phyloP scores from a whole-genome alignment of 2,329 filamentous ascomycete species.

The Pseudogymnoascus sp. region DNA sequence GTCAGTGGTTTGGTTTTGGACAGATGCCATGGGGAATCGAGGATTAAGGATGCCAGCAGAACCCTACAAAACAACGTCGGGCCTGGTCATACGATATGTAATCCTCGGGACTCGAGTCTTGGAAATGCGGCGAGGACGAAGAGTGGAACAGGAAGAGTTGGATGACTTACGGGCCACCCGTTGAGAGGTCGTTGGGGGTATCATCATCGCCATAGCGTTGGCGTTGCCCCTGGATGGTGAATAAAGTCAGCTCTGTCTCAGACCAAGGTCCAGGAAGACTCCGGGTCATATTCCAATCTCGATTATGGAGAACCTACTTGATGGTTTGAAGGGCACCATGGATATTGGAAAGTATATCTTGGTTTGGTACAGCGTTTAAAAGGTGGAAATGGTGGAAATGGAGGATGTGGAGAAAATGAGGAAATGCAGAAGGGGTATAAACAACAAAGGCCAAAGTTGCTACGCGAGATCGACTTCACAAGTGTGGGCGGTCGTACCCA shows the following conservation, averaged over 20 bases:
- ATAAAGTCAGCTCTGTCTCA: background rate
- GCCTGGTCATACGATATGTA: background rate
- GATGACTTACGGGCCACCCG: background rate
- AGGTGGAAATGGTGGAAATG: no score
- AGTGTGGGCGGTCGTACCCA: background rate
- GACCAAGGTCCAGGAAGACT: background rate
- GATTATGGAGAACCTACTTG: background rate
- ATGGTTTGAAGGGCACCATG: no score
- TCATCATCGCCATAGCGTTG: background rate
- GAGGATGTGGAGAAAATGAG: background rate
- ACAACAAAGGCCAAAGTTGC: conserved; percentile 3
- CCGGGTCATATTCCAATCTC: background rate
- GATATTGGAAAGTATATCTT: no score
- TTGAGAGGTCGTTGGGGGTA: background rate
- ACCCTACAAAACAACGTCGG: background rate
- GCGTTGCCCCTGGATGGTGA: background rate
- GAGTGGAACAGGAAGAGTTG: background rate
- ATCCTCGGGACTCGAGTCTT: background rate
- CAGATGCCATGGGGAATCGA: background rate
- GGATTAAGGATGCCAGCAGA: background rate
- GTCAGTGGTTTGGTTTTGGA: background rate
- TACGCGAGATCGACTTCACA: conserved; percentile 5
- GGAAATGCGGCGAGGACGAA: background rate
- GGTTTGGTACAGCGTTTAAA: no score
- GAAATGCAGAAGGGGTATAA: no score